Conservation (phyloP, 805 yeast genomes). For the Hanseniaspora vineae region DNA sequence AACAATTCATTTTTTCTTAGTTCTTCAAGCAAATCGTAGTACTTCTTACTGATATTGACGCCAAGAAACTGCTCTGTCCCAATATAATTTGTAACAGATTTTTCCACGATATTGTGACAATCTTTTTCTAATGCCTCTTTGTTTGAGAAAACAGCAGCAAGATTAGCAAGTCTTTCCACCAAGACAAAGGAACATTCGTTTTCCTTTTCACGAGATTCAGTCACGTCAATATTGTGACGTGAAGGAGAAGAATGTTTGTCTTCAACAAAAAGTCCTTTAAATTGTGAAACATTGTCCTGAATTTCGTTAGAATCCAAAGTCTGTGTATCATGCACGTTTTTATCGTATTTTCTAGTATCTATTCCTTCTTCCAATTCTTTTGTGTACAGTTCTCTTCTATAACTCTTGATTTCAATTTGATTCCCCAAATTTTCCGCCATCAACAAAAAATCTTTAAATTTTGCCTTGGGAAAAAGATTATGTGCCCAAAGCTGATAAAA, state of each 20-base stretch:
- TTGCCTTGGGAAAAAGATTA: slow-evolving; percentile 64
- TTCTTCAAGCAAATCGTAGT: not conserved
- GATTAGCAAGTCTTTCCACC: no score
- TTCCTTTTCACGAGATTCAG: no score
- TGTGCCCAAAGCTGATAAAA: slow-evolving; percentile 69
- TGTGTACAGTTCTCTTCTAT: slow-evolving; percentile 27
- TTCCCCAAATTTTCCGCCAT: slow-evolving; percentile 38
- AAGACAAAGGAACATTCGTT: no score
- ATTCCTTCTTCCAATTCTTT: slow-evolving; percentile 20
- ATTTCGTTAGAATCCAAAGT: not conserved
- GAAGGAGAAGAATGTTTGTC: not conserved
- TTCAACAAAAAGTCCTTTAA: not conserved
- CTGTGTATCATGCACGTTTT: not conserved
- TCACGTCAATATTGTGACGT: no score
- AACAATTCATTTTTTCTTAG: not conserved
- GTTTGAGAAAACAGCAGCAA: not conserved
- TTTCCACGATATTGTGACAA: not conserved
- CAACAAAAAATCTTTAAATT: slow-evolving; percentile 54
- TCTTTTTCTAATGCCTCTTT: not conserved
- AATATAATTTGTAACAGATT: not conserved
- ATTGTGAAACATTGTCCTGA: no score
- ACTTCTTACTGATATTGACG: not conserved
- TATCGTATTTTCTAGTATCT: not conserved
- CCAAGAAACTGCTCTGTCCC: not conserved
- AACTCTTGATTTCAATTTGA: slow-evolving; percentile 28